Evolutionary conservation across 2,329 filamentous ascomycete species (phyloP), one percentile per base, ranked within the genome.

Genomic region (Aspergillus sp.): DNA sequence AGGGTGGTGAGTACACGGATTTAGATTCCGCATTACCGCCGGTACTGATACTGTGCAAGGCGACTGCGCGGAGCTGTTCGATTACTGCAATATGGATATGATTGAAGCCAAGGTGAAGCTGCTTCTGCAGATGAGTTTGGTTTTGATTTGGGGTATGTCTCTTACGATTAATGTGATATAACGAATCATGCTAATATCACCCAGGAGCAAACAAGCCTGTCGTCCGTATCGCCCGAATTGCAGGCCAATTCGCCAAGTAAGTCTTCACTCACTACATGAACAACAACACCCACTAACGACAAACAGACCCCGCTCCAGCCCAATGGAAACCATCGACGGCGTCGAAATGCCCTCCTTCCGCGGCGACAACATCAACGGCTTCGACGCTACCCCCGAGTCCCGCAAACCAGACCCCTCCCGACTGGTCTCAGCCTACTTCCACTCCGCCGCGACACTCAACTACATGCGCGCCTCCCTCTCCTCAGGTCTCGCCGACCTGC

Each of bases 31-130:
- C 19, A 30, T 21, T 13, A 36, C 5, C 4, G 12, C 12, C 39
- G 15, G 32, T 39, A 13, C 10, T 58, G 12, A 45, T 12, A 8
- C 15, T 39, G 32, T 13, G 17, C 5, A 45, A 79, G 77, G 79
- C 50, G 95, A 99, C 79, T 99, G 95, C 73, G 95, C 95, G 15
- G 95, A 99, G 80, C 85, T 98, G 9, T 99, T 99, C 72, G 92
- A 95, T 77, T 99, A 99, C 82, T 99, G 95, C 78, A 89, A 91
- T 69, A 89, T 92, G 74, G 85, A 86, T 13, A 90, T 91, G 66
- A 97, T 99, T 68, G 92, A 98, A 79, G 90, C 91, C 64, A 99
- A 98, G 82, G 92, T 98, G 77, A 98, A 98, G 80, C 86, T 99
- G 25, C 85, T 99, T 30, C 82, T 99, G 61, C 95, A 99, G 80